Evolutionary conservation across 352 stramenopile genomes (phyloP), one percentile per base, ranked within the genome.

Genomic region (Lagenidium giganteum): DNA sequence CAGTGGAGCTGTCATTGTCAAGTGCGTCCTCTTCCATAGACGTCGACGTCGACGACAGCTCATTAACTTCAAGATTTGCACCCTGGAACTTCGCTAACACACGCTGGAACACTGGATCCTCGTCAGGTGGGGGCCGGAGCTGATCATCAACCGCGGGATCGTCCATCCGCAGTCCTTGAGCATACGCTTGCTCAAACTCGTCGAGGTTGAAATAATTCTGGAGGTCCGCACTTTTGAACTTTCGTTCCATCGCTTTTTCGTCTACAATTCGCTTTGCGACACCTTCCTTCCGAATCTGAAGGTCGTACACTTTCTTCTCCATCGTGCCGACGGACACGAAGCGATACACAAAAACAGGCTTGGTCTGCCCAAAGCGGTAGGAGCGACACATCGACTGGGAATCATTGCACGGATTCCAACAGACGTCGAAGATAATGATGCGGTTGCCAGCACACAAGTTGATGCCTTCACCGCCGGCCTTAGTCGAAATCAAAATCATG

Each of bases 291-390:
- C 75, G 77, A 46, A 93, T 93, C 48, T 96, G 87, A 21, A 93
- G 57, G 50, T 95, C 80, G 42, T 95, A 95, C 14, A 96, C 86
- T 39, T 95, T 95, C 50, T 96, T 94, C 61, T 97, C 91, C 67
- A 97, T 95, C 7, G 91, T 97, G 2, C 84, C 87, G 22, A 75
- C 83, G 12, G 85, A 81, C 34, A 97, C 87, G 18, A 97, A 89
- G 0, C 88, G 80, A 41, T 97, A 97, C 4, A 97, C 87, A 49
- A 87, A 97, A 13, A 97, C 89, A 8, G 77, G 70, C 47, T 96
- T 96, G 0, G 64, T 82, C 50, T 97, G 91, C 1, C 90, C 89
- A 57, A 96, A 96, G 8, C 89, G 85, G 41, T 96, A 97, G 12
- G 74, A 95, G 17, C 89, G 81, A 54, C 87, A 96, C 87, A 97